Conservation (phyloP, 768 basidiomycete species). For the Leccinum pellstonianum region DNA sequence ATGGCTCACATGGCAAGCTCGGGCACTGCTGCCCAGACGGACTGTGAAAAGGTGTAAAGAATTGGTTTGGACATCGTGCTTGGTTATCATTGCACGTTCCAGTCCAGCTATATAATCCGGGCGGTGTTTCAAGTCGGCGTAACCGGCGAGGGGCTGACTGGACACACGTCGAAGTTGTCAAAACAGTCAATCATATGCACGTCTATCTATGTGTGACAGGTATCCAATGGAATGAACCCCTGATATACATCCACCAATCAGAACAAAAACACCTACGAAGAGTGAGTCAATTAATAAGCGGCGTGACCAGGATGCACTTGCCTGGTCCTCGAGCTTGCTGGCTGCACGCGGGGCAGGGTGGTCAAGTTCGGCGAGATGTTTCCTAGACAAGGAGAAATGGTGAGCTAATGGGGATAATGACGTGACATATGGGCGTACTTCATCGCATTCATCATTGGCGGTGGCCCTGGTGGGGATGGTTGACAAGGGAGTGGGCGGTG, state of each 20-base stretch:
- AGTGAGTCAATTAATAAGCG: slow-evolving; percentile 14
- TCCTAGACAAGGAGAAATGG: slow-evolving; percentile 44
- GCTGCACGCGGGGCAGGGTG: slow-evolving; percentile 86
- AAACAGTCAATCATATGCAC: slow-evolving; percentile 6
- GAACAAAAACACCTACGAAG: slow-evolving; percentile 42
- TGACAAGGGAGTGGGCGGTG: not conserved
- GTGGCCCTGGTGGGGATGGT: slow-evolving; percentile 47
- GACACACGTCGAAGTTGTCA: not conserved
- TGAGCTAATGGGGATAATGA: slow-evolving; percentile 1
- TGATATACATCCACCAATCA: slow-evolving; percentile 17
- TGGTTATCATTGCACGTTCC: not conserved
- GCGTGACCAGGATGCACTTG: slow-evolving; percentile 23
- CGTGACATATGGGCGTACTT: slow-evolving; percentile 48
- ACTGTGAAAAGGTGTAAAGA: slow-evolving; percentile 37
- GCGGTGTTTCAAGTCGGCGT: not conserved
- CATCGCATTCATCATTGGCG: slow-evolving; percentile 78
- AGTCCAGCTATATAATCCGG: not conserved
- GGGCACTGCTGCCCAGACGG: slow-evolving; percentile 42
- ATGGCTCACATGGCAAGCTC: slow-evolving; percentile 42
- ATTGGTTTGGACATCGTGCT: slow-evolving; percentile 21
- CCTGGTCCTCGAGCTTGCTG: slow-evolving; percentile 92
- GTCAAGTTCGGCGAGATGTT: slow-evolving; percentile 83
- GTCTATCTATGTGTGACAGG: slow-evolving; percentile 2
- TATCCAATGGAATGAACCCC: not conserved
- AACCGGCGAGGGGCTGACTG: not conserved